Percentiles rank a stretch among this genome's conserved stretches.
phyloP scores from a whole-genome alignment of 179 eudicot genomes.

The Drosera spatulata region DNA sequence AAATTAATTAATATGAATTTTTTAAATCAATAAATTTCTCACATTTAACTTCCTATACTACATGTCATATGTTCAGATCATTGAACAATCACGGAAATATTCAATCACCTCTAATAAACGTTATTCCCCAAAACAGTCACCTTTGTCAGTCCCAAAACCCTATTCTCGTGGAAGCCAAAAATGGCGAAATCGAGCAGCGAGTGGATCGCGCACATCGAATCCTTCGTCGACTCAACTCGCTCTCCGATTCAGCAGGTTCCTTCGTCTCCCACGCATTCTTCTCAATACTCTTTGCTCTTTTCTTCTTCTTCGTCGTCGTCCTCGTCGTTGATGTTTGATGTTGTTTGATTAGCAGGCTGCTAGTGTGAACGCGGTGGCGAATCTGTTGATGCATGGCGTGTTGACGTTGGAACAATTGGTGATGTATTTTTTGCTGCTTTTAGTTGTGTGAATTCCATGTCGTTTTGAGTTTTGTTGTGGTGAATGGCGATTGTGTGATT shows the following conservation, averaged over 20 bases:
- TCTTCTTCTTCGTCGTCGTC: neutral
- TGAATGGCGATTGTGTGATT: neutral
- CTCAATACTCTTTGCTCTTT: neutral
- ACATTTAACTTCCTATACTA: too few relatives aligned
- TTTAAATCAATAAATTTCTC: too few relatives aligned
- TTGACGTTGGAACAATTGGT: slow-evolving; percentile 61
- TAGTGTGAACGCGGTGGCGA: slow-evolving; percentile 52
- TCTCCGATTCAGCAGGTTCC: slow-evolving; percentile 64
- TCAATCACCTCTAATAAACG: too few relatives aligned
- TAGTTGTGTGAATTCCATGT: neutral
- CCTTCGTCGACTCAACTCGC: slow-evolving; percentile 51
- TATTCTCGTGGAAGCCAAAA: too few relatives aligned
- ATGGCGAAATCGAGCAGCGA: neutral
- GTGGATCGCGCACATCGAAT: slow-evolving; percentile 49
- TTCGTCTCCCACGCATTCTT: slow-evolving; percentile 1
- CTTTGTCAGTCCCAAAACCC: too few relatives aligned
- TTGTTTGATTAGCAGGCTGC: slow-evolving; percentile 34
- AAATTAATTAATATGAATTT: too few relatives aligned
- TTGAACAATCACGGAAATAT: too few relatives aligned
- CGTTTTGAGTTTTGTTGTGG: neutral
- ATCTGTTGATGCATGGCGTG: slow-evolving; percentile 47
- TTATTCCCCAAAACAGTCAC: too few relatives aligned
- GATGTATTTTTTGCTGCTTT: neutral
- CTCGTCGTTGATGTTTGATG: neutral
- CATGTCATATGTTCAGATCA: too few relatives aligned